These are phyloP conservation scores for Ormosia emarginata DNA, from an alignment of 306 rosid species.

Conservation along the genomic window DNA sequence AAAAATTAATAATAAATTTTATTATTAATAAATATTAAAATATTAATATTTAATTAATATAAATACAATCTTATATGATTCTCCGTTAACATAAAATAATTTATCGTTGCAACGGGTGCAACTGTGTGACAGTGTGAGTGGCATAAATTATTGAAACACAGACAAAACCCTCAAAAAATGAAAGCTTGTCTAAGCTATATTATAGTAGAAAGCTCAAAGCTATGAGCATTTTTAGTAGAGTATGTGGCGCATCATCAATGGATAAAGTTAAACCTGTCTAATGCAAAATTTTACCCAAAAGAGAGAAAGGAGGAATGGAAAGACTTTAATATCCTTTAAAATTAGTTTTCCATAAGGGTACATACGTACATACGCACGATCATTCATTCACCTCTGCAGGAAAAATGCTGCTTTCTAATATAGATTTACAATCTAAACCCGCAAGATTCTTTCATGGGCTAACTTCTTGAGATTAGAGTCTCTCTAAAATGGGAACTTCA, in stretches of 20 bases:
- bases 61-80: no score
- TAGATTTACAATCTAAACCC: conserved; percentile 44
- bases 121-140: conserved; percentile 23
- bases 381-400: conserved; percentile 36
- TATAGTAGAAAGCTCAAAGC: neutral
- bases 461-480: conserved; percentile 42
- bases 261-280: neutral
- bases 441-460: conserved; percentile 17
- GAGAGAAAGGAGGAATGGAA: neutral
- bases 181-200: neutral
- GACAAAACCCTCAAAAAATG: conserved; percentile 33
- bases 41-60: no score
- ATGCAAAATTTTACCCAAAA: neutral
- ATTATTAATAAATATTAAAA: no score
- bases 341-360: conserved; percentile 48
- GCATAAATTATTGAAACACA: conserved; percentile 3
- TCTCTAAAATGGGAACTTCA: conserved; percentile 26
- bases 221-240: neutral
- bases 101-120: no score
- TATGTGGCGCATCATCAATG: neutral
- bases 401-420: conserved; percentile 21
- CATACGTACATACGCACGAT: conserved; percentile 29
- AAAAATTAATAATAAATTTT: no score
- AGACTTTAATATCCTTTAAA: neutral
- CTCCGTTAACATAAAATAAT: no score